Evolutionary conservation across 495 filamentous ascomycete species (phyloP).

Genomic region (Penicillium angulare): DNA sequence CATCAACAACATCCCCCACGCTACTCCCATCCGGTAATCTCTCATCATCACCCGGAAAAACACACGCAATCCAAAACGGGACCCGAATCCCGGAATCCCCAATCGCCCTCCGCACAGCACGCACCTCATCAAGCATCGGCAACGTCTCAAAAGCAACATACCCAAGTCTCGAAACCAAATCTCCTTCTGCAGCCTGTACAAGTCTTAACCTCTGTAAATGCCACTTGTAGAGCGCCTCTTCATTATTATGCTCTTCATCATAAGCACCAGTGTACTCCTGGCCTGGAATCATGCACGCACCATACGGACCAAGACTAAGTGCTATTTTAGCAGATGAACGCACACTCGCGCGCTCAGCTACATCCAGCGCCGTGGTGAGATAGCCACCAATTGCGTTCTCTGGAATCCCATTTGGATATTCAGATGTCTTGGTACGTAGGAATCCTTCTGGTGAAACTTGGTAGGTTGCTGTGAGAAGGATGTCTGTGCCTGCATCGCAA

Average conservation of each 20-base stretch:
- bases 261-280: conserved; percentile 64
- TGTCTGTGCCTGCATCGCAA: conserved; percentile 50
- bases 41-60: conserved; percentile 56
- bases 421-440: conserved; percentile 28
- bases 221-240: conserved; percentile 49
- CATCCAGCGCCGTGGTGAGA: conserved; percentile 28
- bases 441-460: conserved; percentile 59
- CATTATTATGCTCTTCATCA: conserved; percentile 40
- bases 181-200: conserved; percentile 38
- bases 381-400: conserved; percentile 19
- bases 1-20: conserved; percentile 27
- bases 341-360: conserved; percentile 29
- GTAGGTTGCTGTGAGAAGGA: conserved; percentile 65
- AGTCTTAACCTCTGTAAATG: conserved; percentile 52
- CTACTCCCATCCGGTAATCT: conserved; percentile 38
- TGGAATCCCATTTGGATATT: conserved; percentile 25
- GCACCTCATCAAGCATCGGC: conserved; percentile 55
- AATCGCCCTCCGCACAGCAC: conserved; percentile 53
- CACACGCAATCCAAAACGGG: conserved; percentile 60
- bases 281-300: conserved; percentile 61
- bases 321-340: conserved; percentile 32
- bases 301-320: conserved; percentile 62
- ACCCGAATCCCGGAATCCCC: conserved; percentile 21
- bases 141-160: conserved; percentile 67
- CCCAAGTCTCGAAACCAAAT: conserved; percentile 33